phyloP scores from a whole-genome alignment of 2,329 filamentous ascomycete genomes.

The Shiraia sp. region DNA sequence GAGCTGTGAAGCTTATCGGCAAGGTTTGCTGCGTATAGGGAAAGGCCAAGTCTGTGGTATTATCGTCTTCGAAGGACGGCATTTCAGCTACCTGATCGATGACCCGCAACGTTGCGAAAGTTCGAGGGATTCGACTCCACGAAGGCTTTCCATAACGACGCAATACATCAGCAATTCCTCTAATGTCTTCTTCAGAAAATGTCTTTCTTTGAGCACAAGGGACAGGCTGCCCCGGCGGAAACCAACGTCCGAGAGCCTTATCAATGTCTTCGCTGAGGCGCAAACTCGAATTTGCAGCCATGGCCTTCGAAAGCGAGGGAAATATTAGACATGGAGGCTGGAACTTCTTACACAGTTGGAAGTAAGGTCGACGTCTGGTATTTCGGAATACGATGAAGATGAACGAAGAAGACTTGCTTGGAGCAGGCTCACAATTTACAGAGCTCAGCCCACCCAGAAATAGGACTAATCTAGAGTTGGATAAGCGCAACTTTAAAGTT shows the following conservation, averaged over 20 bases:
- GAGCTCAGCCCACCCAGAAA: no score
- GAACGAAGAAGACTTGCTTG: no score
- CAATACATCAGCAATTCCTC: slow-evolving; percentile 1
- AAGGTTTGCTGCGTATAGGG: slow-evolving; percentile 7
- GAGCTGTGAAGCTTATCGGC: slow-evolving; percentile 3
- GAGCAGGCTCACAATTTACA: no score
- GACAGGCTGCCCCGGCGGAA: neutral
- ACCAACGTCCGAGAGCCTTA: neutral
- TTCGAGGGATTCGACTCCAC: slow-evolving; percentile 12
- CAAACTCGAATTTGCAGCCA: no score
- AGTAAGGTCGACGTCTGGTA: no score
- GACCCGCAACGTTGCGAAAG: slow-evolving; percentile 7
- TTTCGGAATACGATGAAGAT: no score
- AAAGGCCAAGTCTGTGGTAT: slow-evolving; percentile 7
- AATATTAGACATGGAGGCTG: neutral
- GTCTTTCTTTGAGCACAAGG: no score
- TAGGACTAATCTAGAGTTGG: no score
- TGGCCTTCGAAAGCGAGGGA: neutral
- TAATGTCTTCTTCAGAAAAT: neutral
- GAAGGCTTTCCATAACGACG: neutral
- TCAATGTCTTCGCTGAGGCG: no score
- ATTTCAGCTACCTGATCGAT: slow-evolving; percentile 7
- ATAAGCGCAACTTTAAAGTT: no score
- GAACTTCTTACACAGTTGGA: neutral
- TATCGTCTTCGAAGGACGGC: slow-evolving; percentile 4